A percentile compares a stretch with the other conserved stretches of the same genome.
Conservation (phyloP, 139 green algal species). For the Marvania coccoides region DNA sequence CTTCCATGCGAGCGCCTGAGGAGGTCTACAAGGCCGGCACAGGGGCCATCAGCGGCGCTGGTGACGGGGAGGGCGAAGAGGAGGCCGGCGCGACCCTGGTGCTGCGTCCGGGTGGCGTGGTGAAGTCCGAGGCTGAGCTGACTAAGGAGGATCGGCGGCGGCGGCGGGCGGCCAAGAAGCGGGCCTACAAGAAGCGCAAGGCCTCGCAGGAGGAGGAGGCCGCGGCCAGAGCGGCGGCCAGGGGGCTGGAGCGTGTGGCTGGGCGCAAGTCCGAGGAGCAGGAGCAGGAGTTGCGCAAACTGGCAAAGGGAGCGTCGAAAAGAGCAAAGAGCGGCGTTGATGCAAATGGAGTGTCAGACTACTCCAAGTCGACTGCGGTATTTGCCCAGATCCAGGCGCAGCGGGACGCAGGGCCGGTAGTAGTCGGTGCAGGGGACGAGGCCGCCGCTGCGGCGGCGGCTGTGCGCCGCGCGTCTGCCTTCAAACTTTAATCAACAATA, state of each 20-base stretch:
- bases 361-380: slow-evolving; percentile 39
- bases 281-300: slow-evolving; percentile 7
- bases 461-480: neutral
- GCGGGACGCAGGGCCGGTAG: slow-evolving; percentile 22
- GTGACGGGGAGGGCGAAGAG: neutral
- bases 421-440: slow-evolving; percentile 17
- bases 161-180: slow-evolving; percentile 62
- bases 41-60: neutral
- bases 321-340: neutral
- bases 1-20: slow-evolving; percentile 45
- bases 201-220: slow-evolving; percentile 20
- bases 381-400: slow-evolving; percentile 61
- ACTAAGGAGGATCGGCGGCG: slow-evolving; percentile 59
- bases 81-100: slow-evolving; percentile 5
- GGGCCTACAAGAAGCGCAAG: slow-evolving; percentile 41
- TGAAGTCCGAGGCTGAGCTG: slow-evolving; percentile 58
- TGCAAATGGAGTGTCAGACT: slow-evolving; percentile 39
- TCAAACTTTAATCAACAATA: neutral
- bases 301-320: slow-evolving; percentile 5
- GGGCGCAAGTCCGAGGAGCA: slow-evolving; percentile 42
- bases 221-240: slow-evolving; percentile 13
- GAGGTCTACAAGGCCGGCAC: slow-evolving; percentile 50
- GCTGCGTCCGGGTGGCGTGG: slow-evolving; percentile 5
- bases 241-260: slow-evolving; percentile 27
- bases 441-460: neutral